Evolutionary conservation across 495 filamentous ascomycete genomes (phyloP).

Genomic region (Xylaria flabelliformis): DNA sequence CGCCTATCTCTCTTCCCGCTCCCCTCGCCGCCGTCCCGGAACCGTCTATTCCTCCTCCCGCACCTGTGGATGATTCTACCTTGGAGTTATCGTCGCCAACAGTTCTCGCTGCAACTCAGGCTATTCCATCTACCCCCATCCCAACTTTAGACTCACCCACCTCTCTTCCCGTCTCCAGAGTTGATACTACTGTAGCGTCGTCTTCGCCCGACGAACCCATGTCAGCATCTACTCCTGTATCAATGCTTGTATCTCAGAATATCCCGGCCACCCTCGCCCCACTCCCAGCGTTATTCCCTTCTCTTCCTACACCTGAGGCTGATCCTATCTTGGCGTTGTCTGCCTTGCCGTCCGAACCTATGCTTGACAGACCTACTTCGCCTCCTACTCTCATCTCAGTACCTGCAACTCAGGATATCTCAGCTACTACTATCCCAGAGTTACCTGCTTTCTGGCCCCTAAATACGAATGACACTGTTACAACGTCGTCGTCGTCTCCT

Average conservation of each 20-base stretch:
- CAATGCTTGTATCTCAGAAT: not conserved
- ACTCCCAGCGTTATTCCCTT: not conserved
- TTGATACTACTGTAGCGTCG: not conserved
- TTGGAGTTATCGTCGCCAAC: not conserved
- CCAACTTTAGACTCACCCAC: not conserved
- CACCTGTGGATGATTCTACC: not conserved
- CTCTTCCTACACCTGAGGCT: not conserved
- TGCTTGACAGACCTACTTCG: not conserved
- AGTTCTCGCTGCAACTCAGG: not conserved
- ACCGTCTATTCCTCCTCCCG: not conserved
- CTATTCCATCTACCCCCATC: not conserved
- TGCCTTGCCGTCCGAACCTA: not conserved
- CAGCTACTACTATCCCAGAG: not conserved
- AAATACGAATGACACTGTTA: not conserved
- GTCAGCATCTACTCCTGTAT: not conserved
- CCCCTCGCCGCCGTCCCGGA: not conserved
- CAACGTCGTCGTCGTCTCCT: not conserved
- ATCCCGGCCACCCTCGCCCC: too few species aligned
- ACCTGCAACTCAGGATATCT: not conserved
- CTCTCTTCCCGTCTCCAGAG: not conserved
- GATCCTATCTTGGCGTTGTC: not conserved
- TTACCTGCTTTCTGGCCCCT: not conserved
- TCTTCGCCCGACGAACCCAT: not conserved
- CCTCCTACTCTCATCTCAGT: too few species aligned
- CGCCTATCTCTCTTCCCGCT: not conserved